Base-by-base conservation (phyloP, 2,329 filamentous ascomycete genomes). In the Pseudovirgaria hyperparasitica region DNA sequence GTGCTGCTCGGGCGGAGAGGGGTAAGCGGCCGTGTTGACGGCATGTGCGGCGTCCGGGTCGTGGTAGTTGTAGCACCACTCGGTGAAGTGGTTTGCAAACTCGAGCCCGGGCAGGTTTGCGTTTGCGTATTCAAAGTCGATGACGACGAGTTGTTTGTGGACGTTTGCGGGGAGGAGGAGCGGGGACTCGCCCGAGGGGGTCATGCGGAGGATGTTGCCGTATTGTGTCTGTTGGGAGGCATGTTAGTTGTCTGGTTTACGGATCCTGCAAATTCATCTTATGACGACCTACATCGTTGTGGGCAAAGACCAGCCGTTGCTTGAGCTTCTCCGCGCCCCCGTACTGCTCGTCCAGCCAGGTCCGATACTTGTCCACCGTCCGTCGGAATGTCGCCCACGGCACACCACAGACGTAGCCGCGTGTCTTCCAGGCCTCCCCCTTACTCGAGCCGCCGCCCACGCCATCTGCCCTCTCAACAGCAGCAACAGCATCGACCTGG, bases 11-110 rank as follows among this genome's bases (percentile, higher is more conserved):
- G 86, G 80, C 0, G 65, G 57, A 0, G 65, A 82, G 0, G 90
- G 90, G 54, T 93, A 98, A 28, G 60, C 55, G 28, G 60, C 58
- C 5, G 69, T 69, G 43, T 77, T 73, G 63, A 82, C 87, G 15
- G 64, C 70, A 58, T 72, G 73, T 1, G 82, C 62, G 17, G 57
- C 58, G 16, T 62, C 58, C 3, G 71, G 55, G 47, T 90, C 76
- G 49, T 94, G 86, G 55, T 98, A 98, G 56, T 98, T 87, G 64
- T 96, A 96, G 42, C 82, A 81, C 90, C 90, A 98, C 57, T 98
- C 90, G 1, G 82, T 73, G 55, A 98, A 98, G 55, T 98, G 90
- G 52, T 98, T 98, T 31, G 85, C 90, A 50, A 98, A 96, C 54
- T 98, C 90, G 10, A 84, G 65, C 2, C 85, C 90, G 0, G 74